Conservation (phyloP, 2,329 filamentous ascomycete genomes). For the Monosporascus sp. region DNA sequence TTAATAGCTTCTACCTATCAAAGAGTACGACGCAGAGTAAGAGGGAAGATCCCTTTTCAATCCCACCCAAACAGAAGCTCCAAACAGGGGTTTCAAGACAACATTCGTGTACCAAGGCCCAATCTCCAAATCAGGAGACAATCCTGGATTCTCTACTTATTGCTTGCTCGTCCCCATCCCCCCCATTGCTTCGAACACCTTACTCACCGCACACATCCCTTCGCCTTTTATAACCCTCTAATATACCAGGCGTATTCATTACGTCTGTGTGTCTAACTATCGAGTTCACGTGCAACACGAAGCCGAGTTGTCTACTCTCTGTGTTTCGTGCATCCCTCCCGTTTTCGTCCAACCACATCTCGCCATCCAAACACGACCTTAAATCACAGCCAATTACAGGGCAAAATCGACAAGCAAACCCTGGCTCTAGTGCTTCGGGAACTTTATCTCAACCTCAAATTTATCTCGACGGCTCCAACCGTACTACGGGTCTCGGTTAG, state of each 20-base stretch:
- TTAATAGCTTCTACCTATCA: too few species aligned
- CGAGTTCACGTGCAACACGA: neutral
- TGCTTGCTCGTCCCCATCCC: neutral
- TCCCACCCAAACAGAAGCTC: neutral
- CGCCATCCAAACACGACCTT: slow-evolving; percentile 25
- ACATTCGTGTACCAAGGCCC: neutral
- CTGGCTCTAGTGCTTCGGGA: neutral
- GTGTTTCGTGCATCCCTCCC: slow-evolving; percentile 1
- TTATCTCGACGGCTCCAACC: too few species aligned
- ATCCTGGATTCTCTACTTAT: neutral
- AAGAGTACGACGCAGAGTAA: neutral
- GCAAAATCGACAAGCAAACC: too few species aligned
- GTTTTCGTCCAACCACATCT: slow-evolving; percentile 26
- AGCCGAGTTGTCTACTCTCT: neutral
- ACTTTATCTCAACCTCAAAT: too few species aligned
- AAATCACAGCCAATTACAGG: slow-evolving; percentile 21
- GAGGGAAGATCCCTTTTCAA: neutral
- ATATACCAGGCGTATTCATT: neutral
- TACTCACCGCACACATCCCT: neutral
- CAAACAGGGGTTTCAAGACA: neutral
- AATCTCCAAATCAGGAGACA: neutral
- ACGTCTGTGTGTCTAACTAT: neutral
- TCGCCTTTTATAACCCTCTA: neutral
- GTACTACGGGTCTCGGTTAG: too few species aligned
- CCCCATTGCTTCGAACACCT: too few species aligned